Evolutionary conservation across 2,329 filamentous ascomycete genomes (phyloP), one percentile per base, ranked within the genome.

Genomic region (Sphaerulina vaccinii): DNA sequence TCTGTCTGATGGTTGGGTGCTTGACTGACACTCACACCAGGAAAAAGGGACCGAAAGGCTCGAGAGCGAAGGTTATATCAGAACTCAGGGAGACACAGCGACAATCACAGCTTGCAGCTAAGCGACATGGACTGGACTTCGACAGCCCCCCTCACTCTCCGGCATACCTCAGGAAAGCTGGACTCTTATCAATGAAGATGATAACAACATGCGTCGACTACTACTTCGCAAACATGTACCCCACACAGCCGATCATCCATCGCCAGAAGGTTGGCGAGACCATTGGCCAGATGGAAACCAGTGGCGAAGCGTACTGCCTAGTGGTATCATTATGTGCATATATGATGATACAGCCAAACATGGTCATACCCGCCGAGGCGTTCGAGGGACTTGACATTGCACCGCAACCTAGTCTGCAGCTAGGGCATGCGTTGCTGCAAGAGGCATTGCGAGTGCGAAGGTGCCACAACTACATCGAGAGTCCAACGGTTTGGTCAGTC

Each of bases 21-120:
- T 18, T 35, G 8, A 15, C 45, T 49, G 36, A 49, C 45, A 33
- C 27, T 32, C 10, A 23, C 15, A 1, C 21, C 27, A 49, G 45
- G 36, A 84, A 83, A 68, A 79, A 83, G 59, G 82, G 82, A 2
- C 82, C 82, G 10, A 85, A 84, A 62, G 79, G 79, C 22, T 81
- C 79, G 43, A 76, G 80, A 54, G 82, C 82, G 27, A 80, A 82
- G 58, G 80, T 85, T 35, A 81, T 85, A 52, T 82, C 81, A 55
- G 80, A 83, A 68, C 70, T 85, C 18, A 74, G 82, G 46, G 79
- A 74, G 72, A 81, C 66, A 55, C 75, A 71, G 66, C 73, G 67
- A 60, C 70, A 73, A 52, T 69, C 71, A 53, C 71, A 76, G 62
- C 66, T 77, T 47, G 65, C 72, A 56, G 63, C 74, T 56, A 64